phyloP scores from a whole-genome alignment of 345 rosid genomes.

The Carallia pectinifolia region DNA sequence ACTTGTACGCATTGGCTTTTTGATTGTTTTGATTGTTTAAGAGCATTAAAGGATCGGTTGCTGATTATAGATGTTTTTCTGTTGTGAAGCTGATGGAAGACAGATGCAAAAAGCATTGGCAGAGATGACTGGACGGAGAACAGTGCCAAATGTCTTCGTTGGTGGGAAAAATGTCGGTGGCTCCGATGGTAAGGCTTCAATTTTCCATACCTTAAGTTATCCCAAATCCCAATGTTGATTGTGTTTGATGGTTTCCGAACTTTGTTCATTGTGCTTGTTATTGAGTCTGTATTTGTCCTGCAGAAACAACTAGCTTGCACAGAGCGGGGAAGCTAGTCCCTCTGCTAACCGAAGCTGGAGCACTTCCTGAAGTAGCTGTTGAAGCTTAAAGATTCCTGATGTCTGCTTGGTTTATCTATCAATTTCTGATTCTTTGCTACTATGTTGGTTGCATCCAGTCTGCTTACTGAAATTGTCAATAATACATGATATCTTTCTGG shows the following conservation, averaged over 20 bases:
- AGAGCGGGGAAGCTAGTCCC: slow-evolving; percentile 62
- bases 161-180: slow-evolving; percentile 87
- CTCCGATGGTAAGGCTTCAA: slow-evolving; percentile 52
- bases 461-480: background rate
- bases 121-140: slow-evolving; percentile 65
- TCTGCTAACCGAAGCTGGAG: slow-evolving; percentile 75
- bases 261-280: background rate
- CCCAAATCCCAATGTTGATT: background rate
- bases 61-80: background rate
- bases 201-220: background rate
- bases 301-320: slow-evolving; percentile 61
- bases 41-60: too few species aligned
- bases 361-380: slow-evolving; percentile 40
- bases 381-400: slow-evolving; percentile 23
- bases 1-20: background rate
- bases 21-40: background rate
- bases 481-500: background rate
- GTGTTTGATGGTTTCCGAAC: background rate
- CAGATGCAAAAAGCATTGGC: slow-evolving; percentile 56
- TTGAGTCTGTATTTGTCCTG: slow-evolving; percentile 11
- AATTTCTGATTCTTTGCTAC: background rate
- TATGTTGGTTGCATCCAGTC: background rate
- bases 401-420: background rate
- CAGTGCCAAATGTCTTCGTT: slow-evolving; percentile 74
- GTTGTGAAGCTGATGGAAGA: slow-evolving; percentile 58